Evolutionary conservation across 2,329 filamentous ascomycete species (phyloP).

Genomic region (Fusarium sp.): DNA sequence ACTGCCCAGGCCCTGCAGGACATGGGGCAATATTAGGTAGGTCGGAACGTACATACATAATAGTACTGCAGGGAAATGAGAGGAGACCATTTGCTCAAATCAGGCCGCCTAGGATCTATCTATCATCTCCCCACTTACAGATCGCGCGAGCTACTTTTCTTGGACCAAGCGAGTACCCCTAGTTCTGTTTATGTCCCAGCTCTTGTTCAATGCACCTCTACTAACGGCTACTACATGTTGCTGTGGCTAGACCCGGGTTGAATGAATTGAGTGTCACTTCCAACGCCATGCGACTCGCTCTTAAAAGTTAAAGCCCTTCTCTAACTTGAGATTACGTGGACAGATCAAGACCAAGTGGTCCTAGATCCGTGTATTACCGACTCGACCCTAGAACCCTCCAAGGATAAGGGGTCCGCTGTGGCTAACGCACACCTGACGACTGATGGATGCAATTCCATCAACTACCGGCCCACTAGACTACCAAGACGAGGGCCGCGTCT

Average conservation of each 20-base stretch:
- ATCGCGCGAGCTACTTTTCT: slow-evolving; percentile 44
- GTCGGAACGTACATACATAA: neutral
- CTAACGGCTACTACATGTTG: neutral
- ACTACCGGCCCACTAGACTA: slow-evolving; percentile 33
- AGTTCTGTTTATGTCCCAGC: slow-evolving; percentile 11
- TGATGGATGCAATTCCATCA: slow-evolving; percentile 1
- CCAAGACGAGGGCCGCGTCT: slow-evolving; percentile 14
- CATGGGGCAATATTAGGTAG: slow-evolving; percentile 5
- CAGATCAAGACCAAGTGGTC: neutral
- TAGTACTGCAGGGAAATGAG: slow-evolving; percentile 5
- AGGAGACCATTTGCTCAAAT: slow-evolving; percentile 9
- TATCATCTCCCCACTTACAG: slow-evolving; percentile 46
- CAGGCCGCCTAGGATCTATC: slow-evolving; percentile 33
- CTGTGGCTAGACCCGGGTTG: neutral
- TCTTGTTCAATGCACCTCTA: slow-evolving; percentile 14
- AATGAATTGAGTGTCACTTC: neutral
- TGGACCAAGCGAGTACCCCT: slow-evolving; percentile 30
- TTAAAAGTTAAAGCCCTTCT: neutral
- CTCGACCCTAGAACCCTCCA: slow-evolving; percentile 2
- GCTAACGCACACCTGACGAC: slow-evolving; percentile 19
- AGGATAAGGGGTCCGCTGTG: slow-evolving; percentile 11
- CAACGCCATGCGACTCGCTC: neutral
- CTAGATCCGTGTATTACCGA: slow-evolving; percentile 18
- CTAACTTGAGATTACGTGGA: neutral
- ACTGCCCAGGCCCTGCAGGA: slow-evolving; percentile 41